Percentiles rank a stretch among this genome's conserved stretches.
Evolutionary conservation across 1,284 basidiomycete species (phyloP).

Genomic region (Trametes pubescens): DNA sequence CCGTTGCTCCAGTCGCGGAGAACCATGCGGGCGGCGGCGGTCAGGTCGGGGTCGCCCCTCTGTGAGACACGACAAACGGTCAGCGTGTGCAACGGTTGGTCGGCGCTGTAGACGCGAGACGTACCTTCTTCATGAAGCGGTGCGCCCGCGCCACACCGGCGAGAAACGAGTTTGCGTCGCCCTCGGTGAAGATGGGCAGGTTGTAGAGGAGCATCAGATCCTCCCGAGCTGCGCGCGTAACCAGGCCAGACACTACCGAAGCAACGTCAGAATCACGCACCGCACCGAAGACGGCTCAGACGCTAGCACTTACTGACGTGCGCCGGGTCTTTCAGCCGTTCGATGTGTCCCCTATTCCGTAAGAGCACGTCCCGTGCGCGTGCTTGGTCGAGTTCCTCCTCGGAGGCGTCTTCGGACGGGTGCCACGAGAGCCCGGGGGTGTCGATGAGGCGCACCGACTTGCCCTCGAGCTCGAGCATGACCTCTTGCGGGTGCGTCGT

Average conservation of each 20-base stretch:
- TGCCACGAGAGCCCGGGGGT: constrained; percentile 84
- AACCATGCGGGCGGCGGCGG: constrained; percentile 83
- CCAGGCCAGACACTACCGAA: constrained; percentile 71
- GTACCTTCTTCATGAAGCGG: constrained; percentile 84
- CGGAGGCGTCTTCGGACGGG: constrained; percentile 49
- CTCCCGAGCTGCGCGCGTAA: constrained; percentile 77
- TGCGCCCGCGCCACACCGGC: constrained; percentile 83
- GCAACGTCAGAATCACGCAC: not conserved
- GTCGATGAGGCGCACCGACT: constrained; percentile 74
- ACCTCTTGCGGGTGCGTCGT: constrained; percentile 74
- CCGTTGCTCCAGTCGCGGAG: constrained; percentile 92
- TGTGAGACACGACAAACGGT: constrained; percentile 40
- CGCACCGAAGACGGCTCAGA: not conserved
- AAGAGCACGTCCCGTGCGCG: constrained; percentile 78
- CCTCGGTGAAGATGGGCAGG: constrained; percentile 83
- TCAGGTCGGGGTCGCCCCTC: constrained; percentile 82
- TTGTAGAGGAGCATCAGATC: constrained; percentile 92
- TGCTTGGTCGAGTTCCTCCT: constrained; percentile 52
- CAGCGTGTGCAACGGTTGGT: constrained; percentile 4
- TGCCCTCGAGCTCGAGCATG: constrained; percentile 53
- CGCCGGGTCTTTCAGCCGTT: constrained; percentile 87
- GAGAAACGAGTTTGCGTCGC: constrained; percentile 81
- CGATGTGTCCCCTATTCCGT: constrained; percentile 87
- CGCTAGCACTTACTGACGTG: constrained; percentile 65
- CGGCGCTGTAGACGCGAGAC: constrained; percentile 26